These are phyloP conservation scores for Candida easanensis DNA, from an alignment of 805 yeast genomes.

Conservation along the genomic window DNA sequence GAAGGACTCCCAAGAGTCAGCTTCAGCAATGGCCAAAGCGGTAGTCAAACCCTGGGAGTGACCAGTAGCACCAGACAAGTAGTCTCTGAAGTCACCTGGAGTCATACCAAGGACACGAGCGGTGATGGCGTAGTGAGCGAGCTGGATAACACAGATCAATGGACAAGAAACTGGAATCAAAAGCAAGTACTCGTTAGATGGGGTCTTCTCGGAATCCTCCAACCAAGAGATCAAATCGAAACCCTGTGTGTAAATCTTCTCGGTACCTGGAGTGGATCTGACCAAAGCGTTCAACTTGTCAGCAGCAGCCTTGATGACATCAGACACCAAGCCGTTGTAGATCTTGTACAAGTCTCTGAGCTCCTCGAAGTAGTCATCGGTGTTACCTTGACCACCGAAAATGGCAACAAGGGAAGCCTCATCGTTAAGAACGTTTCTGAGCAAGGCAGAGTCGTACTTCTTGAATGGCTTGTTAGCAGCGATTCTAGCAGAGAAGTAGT, in stretches of 20 bases:
- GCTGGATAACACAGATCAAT: constrained; percentile 92
- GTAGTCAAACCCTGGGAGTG: constrained; percentile 92
- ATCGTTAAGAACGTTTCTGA: constrained; percentile 56
- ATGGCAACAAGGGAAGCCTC: constrained; percentile 73
- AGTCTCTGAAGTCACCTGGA: constrained; percentile 81
- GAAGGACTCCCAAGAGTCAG: constrained; percentile 85
- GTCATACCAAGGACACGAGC: constrained; percentile 79
- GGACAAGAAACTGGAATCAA: constrained; percentile 96
- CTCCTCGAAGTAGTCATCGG: constrained; percentile 97
- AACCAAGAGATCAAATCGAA: constrained; percentile 88
- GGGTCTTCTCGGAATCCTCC: constrained; percentile 78
- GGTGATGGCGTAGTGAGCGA: constrained; percentile 88
- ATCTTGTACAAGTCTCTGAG: constrained; percentile 77
- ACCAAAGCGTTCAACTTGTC: constrained; percentile 64
- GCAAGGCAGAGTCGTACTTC: constrained; percentile 55
- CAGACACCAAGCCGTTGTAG: constrained; percentile 72
- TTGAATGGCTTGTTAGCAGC: constrained; percentile 48
- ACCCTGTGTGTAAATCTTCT: constrained; percentile 91
- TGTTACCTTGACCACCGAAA: constrained; percentile 99
- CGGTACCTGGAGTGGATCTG: constrained; percentile 69
- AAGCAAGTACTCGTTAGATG: constrained; percentile 82
- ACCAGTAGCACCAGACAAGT: constrained; percentile 77
- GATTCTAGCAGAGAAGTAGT: constrained; percentile 66
- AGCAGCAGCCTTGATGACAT: constrained; percentile 69
- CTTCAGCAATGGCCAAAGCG: constrained; percentile 83